Evolutionary conservation across 2,329 filamentous ascomycete genomes (phyloP), one percentile per base, ranked within the genome.

Genomic region (Aspergillus fumigatus): DNA sequence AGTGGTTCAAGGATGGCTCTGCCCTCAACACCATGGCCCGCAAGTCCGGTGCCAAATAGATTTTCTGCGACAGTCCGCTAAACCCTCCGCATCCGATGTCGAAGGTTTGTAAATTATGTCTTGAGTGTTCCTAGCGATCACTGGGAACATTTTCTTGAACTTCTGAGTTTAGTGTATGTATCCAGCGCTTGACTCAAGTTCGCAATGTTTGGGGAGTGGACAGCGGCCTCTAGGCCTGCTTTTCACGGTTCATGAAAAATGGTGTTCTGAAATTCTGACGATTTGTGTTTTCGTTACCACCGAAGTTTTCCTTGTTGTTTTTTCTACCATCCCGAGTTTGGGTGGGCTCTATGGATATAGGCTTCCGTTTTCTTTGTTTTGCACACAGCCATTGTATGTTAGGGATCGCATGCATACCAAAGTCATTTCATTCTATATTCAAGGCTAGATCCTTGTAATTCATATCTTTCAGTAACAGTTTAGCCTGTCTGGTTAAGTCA

Each of bases 1-100:
- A 97, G 81, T 99, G 94, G 94, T 99, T 99, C 86, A 92, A 92
- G 84, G 95, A 97, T 77, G 94, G 94, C 66, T 92, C 88, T 72
- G 94, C 94, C 55, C 84, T 99, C 65, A 99, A 99, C 87, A 97
- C 92, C 69, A 99, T 99, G 93, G 92, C 93, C 66, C 95, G 94
- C 86, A 72, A 74, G 61, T 57, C 68, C 54, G 66, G 53, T 56
- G 50, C 41, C 55, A 68, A 68, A 53, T 74, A 74, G 70, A 66
- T 51, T 11, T 17, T n/a, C 38, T 10, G 32, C 52, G 52, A 45
- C 23, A 26, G 23, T 19, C 26, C 48, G 48, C 25, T 51, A 40
- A 52, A 43, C 48, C 40, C 43, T 58, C 41, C 11, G 40, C 50
- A 21, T 50, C 21, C 23, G 51, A 51, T 54, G 38, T 51, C n/a